Percentiles rank a stretch among this genome's conserved stretches.
phyloP scores from a whole-genome alignment of 2,329 filamentous ascomycete genomes.

The Colletotrichum echinochloae region DNA sequence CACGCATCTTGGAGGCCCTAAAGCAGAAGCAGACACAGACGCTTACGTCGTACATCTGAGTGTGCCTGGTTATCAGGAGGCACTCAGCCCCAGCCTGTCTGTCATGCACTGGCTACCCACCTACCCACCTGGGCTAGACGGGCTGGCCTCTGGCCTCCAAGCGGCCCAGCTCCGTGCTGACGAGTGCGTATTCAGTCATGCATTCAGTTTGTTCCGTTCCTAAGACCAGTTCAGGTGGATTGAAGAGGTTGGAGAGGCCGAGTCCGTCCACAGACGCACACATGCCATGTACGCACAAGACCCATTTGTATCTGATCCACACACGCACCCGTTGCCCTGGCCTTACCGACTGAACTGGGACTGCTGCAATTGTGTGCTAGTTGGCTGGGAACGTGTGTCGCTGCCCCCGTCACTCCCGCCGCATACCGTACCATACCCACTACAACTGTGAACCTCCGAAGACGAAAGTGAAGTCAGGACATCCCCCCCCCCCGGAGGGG shows the following conservation, averaged over 20 bases:
- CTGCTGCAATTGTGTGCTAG: constrained; percentile 13
- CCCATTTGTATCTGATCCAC: constrained; percentile 31
- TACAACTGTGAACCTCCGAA: not conserved
- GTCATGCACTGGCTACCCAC: not conserved
- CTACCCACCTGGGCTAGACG: not conserved
- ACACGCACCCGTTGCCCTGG: constrained; percentile 28
- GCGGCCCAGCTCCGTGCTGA: not conserved
- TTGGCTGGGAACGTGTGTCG: constrained; percentile 19
- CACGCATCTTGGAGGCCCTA: not conserved
- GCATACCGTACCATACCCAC: not conserved
- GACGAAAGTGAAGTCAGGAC: not conserved
- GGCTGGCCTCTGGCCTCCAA: not conserved
- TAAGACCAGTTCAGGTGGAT: constrained; percentile 18
- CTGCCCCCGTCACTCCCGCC: constrained; percentile 9
- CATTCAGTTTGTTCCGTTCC: not conserved
- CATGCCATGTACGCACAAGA: not conserved
- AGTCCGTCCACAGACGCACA: constrained; percentile 25
- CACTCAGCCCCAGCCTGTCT: not conserved
- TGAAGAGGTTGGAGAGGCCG: constrained; percentile 16
- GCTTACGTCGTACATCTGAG: not conserved
- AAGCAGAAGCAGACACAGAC: not conserved
- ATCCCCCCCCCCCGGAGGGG: not conserved
- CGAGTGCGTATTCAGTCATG: not conserved
- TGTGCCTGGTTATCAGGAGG: not conserved
- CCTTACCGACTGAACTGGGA: constrained; percentile 8